phyloP scores from a whole-genome alignment of 164 flowering plant genomes.

The Hamamelis virginiana region DNA sequence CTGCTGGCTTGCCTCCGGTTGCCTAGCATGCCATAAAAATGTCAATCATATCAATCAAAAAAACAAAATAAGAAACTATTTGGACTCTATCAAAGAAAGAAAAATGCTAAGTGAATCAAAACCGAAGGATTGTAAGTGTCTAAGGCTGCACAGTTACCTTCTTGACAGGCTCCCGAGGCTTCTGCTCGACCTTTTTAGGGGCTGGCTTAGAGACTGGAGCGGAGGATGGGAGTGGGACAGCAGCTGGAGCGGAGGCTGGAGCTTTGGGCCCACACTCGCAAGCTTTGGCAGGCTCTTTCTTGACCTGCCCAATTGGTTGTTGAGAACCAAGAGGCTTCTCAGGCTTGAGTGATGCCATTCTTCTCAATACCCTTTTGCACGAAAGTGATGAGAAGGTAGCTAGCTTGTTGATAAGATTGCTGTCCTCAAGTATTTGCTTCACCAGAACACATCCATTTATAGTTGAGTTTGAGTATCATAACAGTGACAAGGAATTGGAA shows the following conservation, averaged over 20 bases:
- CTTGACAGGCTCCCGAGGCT: slow-evolving; percentile 39
- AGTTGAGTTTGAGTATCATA: background rate
- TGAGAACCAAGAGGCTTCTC: slow-evolving; percentile 41
- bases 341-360: slow-evolving; percentile 52
- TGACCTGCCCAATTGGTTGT: slow-evolving; percentile 20
- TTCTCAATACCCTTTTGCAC: background rate
- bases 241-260: slow-evolving; percentile 21
- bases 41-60: too few species aligned
- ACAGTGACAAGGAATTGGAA: too few species aligned
- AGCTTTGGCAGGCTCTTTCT: slow-evolving; percentile 34
- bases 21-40: slow-evolving; percentile 2
- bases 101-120: too few species aligned
- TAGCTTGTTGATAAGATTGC: slow-evolving; percentile 2
- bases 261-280: too few species aligned
- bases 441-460: slow-evolving; percentile 12
- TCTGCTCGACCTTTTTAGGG: slow-evolving; percentile 33
- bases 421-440: slow-evolving; percentile 18
- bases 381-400: background rate
- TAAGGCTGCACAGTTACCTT: slow-evolving; percentile 34
- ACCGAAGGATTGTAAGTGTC: too few species aligned
- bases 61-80: too few species aligned
- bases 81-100: too few species aligned
- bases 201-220: slow-evolving; percentile 18
- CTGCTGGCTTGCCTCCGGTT: slow-evolving; percentile 25
- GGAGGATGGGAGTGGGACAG: too few species aligned